Base-by-base conservation (phyloP, 2,329 filamentous ascomycete species). In the Incumbomyces lentus region DNA sequence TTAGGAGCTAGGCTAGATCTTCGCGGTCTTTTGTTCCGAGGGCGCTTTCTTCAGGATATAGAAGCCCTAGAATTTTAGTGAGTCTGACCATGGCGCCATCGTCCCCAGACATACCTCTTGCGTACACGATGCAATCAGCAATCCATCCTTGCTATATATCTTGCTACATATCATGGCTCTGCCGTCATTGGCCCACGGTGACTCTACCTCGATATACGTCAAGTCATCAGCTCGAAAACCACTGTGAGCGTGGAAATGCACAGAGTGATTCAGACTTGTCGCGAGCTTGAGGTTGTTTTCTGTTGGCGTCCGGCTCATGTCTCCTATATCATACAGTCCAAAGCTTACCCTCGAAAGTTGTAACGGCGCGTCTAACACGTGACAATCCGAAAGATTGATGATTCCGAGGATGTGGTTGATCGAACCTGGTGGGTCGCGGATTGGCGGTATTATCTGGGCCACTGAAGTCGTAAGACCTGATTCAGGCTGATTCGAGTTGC, bases 191-290 rank as follows among this genome's bases (percentile, higher is more conserved):
- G 53, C 52, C 54, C 54, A 57, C 7, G 54, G 50, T 2, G 51
- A 49, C 12, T 50, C 48, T 11, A 46, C 51, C 34, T 57, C 53
- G 34, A 53, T 48, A 30, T 57, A 57, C 17, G 49, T 34, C 32
- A 55, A 36, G 19, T 57, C 51, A 26, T 57, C 54, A 6, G 54
- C 54, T 18, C 54, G 48, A 40, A 55, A 55, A 1, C 52, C 54
- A 16, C 52, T 45, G 33, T 57, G 51, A 3, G 40, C 38, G 17
- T 57, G 53, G 19, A 57, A 55, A 39, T 55, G 51, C n/a, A 57
- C 49, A 1, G 48, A 46, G 30, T 57, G 54, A 34, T 57, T 57
- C n/a, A 57, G 46, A 46, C 49, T 54, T 6, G 54, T 57, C 49
- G 49, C 49, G 47, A 57, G 49, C 33, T 55, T 57, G 41, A 52